These are phyloP conservation scores for Leccinum pellstonianum DNA, from an alignment of 768 basidiomycete species.

Conservation along the genomic window DNA sequence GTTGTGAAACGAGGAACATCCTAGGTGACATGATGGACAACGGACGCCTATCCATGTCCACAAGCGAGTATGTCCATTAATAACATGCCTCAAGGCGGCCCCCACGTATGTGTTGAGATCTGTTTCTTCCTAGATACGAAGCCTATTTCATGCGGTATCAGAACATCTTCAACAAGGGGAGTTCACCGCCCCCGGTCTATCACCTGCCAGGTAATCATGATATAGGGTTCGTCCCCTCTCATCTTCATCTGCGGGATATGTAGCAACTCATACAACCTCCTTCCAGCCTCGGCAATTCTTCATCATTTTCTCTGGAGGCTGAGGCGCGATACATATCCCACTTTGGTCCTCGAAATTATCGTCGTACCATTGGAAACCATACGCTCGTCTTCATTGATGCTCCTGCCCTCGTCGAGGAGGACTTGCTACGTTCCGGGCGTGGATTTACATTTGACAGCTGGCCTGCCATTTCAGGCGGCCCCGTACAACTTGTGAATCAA, in stretches of 20 bases:
- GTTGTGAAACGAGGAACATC: background rate
- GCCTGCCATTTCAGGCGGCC: conserved; percentile 46
- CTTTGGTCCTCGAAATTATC: conserved; percentile 74
- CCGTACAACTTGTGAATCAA: conserved; percentile 53
- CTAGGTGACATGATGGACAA: conserved; percentile 82
- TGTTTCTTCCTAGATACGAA: conserved; percentile 58
- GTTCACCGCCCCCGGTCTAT: conserved; percentile 50
- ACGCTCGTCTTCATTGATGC: conserved; percentile 73
- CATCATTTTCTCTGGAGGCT: conserved; percentile 41
- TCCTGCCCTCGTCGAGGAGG: conserved; percentile 73
- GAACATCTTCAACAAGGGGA: conserved; percentile 58
- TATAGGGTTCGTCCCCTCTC: conserved; percentile 52
- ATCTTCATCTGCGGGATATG: conserved; percentile 1
- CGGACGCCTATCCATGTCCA: conserved; percentile 63
- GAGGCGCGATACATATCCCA: conserved; percentile 61
- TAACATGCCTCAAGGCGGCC: background rate
- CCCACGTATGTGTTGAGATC: conserved; percentile 8
- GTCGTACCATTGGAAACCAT: conserved; percentile 66
- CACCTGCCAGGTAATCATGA: conserved; percentile 93
- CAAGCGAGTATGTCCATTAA: conserved; percentile 58
- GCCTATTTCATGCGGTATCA: conserved; percentile 65
- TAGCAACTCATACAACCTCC: conserved; percentile 3
- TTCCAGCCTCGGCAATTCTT: conserved; percentile 30
- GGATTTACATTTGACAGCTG: conserved; percentile 46
- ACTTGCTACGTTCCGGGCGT: conserved; percentile 45